Base-by-base conservation (phyloP, 768 basidiomycete genomes). In the Suillus subluteus region DNA sequence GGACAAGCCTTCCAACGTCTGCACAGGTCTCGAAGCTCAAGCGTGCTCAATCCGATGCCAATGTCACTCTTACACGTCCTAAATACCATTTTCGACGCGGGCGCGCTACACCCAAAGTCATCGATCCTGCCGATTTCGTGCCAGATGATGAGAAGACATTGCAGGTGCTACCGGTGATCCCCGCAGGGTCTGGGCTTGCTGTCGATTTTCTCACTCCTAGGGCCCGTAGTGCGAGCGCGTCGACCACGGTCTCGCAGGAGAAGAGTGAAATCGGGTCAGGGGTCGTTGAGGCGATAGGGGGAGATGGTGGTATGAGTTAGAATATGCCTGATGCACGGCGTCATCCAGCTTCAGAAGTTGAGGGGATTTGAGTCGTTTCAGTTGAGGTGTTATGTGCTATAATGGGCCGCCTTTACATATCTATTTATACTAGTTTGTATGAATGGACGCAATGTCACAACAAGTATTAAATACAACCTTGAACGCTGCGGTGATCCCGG, bases 61-160 rank as follows among this genome's bases (percentile, higher is more conserved):
- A 40, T 59, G 58, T 40, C 16, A 59, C 38, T 16, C 4, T 35
- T 35, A 56, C 55, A 35, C 55, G 55, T 11, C 55, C 55, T 7
- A 59, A 38, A 38, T 41, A 59, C 5, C 58, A 11, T 41, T 59
- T 59, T 18, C 23, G n/a, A 41, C 58, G 58, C 38, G 58, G 58
- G 38, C 58, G 58, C 23, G 38, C 23, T 12, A 41, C 38, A 26
- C 16, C 38, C 23, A 41, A 58, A 38, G 58, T 40, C 11, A 8
- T 16, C 7, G 38, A 58, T 40, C 15, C n/a, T 26, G n/a, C 38
- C 58, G 16, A 40, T 21, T 21, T 21, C 16, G 15, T 26, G 5
- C 23, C 16, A 5, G 23, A 59, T 26, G 38, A 5, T 0, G 38
- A 59, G 38, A 40, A 59, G 16, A 59, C 4, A 18, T 11, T 9